These are phyloP conservation scores for Paramecium sexaurelia DNA, from an alignment of 73 alveolate genomes.

Conservation along the genomic window DNA sequence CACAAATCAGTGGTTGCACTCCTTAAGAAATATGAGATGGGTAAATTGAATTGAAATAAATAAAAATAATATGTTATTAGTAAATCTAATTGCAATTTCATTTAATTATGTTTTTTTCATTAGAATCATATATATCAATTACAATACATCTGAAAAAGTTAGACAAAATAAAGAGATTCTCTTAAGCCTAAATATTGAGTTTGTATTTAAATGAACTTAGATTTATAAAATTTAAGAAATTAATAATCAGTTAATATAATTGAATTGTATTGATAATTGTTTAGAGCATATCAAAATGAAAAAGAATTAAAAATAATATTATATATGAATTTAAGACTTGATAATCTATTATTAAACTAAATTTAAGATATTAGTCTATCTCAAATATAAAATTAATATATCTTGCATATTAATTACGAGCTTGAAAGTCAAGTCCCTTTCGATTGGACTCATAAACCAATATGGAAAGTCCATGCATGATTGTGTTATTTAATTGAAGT, in stretches of 20 bases:
- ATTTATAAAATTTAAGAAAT: no score
- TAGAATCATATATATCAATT: no score
- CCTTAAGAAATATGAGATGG: constrained; percentile 75
- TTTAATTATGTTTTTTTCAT: neutral
- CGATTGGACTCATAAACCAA: constrained; percentile 34
- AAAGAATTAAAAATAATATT: no score
- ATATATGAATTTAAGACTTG: no score
- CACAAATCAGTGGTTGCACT: constrained; percentile 74
- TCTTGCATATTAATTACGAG: constrained; percentile 49
- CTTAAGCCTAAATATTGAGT: no score
- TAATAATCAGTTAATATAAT: no score
- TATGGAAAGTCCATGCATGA: constrained; percentile 50
- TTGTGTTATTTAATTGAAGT: neutral
- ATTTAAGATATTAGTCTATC: no score
- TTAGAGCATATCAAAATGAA: no score
- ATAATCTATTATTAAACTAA: no score
- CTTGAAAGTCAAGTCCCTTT: constrained; percentile 28
- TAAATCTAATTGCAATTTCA: neutral
- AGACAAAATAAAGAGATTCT: neutral
- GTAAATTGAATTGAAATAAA: constrained; percentile 74
- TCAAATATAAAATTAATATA: no score
- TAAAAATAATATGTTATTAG: neutral
- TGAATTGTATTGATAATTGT: no score
- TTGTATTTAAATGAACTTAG: no score
- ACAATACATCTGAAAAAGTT: neutral